These are phyloP conservation scores for Camelina laxa DNA, from an alignment of 345 rosid genomes.

Conservation along the genomic window DNA sequence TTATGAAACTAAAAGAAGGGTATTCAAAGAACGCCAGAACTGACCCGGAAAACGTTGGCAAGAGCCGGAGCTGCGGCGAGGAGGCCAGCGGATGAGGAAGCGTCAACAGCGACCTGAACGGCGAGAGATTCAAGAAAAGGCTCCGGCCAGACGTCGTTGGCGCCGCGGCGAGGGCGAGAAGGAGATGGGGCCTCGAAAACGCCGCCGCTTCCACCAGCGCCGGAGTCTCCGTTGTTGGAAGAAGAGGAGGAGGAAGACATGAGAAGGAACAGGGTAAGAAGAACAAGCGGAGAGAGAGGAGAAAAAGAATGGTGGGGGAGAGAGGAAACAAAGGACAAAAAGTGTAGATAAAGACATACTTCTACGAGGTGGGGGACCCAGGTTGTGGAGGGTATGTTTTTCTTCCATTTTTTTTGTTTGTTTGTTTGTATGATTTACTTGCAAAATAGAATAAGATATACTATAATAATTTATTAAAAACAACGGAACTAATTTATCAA, in stretches of 20 bases:
- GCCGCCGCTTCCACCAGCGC: slow-evolving; percentile 31
- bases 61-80: slow-evolving; percentile 79
- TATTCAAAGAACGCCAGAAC: not conserved
- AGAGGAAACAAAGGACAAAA: slow-evolving; percentile 61
- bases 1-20: not conserved
- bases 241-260: slow-evolving; percentile 51
- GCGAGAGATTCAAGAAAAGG: slow-evolving; percentile 91
- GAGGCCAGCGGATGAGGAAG: slow-evolving; percentile 58
- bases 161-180: slow-evolving; percentile 54
- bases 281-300: slow-evolving; percentile 26
- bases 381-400: slow-evolving; percentile 34
- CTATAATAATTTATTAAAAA: no score
- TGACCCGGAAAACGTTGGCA: slow-evolving; percentile 77
- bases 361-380: slow-evolving; percentile 66
- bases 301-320: slow-evolving; percentile 42
- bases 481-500: no score
- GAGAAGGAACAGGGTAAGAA: slow-evolving; percentile 9
- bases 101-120: slow-evolving; percentile 68
- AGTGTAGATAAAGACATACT: slow-evolving; percentile 68
- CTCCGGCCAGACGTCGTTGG: slow-evolving; percentile 87
- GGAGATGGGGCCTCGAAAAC: slow-evolving; percentile 69
- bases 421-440: not conserved
- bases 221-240: slow-evolving; percentile 41
- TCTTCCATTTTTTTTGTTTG: slow-evolving; percentile 9
- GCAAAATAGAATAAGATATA: not conserved